Evolutionary conservation across 1,284 basidiomycete genomes (phyloP).

Genomic region (Bondarzewia mesenterica): DNA sequence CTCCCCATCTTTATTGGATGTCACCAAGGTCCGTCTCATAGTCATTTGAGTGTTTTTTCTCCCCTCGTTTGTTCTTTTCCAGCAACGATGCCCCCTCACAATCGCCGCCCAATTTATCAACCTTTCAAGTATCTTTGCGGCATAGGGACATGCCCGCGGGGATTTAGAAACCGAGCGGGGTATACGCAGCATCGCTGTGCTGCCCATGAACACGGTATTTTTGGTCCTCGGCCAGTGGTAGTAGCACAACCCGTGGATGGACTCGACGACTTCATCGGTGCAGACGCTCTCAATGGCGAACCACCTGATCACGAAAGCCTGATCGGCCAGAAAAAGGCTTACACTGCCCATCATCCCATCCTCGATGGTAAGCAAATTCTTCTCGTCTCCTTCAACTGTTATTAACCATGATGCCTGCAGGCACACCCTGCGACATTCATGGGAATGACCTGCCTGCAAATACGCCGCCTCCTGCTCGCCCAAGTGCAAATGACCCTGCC

Average conservation of each 20-base stretch:
- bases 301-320: too few relatives aligned
- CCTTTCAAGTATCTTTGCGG: neutral
- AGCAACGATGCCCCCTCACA: neutral
- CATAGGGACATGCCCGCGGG: neutral
- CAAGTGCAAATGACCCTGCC: neutral
- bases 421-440: neutral
- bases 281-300: too few relatives aligned
- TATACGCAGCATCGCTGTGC: neutral
- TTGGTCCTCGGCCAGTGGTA: too few relatives aligned
- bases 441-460: neutral
- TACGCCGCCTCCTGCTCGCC: neutral
- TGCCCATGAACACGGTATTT: too few relatives aligned
- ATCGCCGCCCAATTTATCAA: neutral
- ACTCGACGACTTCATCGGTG: too few relatives aligned
- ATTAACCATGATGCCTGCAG: neutral
- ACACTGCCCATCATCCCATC: neutral
- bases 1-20: too few relatives aligned
- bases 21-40: too few relatives aligned
- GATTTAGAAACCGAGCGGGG: neutral
- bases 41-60: too few relatives aligned
- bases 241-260: too few relatives aligned
- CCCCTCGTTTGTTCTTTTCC: neutral
- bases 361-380: neutral
- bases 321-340: neutral
- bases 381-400: too few relatives aligned